Percentiles rank a stretch among this genome's conserved stretches.
Evolutionary conservation across 129 eudicot genomes (phyloP).

Genomic region (Chrysanthemum makinoi): DNA sequence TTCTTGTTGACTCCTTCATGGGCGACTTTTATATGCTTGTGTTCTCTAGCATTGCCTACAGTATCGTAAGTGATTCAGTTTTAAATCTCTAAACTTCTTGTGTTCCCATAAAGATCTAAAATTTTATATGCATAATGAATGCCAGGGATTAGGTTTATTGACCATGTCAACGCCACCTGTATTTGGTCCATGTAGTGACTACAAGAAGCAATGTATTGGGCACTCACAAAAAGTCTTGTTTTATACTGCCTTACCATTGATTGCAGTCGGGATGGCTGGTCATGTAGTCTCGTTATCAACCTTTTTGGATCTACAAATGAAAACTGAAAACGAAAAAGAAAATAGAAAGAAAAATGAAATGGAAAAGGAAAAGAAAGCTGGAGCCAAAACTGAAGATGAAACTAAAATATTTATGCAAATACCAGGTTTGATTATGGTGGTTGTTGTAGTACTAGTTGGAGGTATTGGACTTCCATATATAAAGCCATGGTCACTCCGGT

Average conservation of each 20-base stretch:
- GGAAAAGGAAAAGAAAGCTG: neutral
- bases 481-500: slow-evolving; percentile 60
- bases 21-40: slow-evolving; percentile 49
- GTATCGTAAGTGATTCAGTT: slow-evolving; percentile 31
- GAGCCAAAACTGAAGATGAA: neutral
- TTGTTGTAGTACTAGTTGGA: slow-evolving; percentile 32
- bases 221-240: slow-evolving; percentile 53
- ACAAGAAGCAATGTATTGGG: slow-evolving; percentile 52
- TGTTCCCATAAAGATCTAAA: neutral
- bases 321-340: neutral
- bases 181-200: slow-evolving; percentile 45
- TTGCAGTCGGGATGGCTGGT: slow-evolving; percentile 62
- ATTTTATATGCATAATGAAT: neutral
- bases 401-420: slow-evolving; percentile 22
- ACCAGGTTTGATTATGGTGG: slow-evolving; percentile 19
- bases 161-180: slow-evolving; percentile 68
- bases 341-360: too few relatives aligned
- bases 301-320: slow-evolving; percentile 37
- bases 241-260: slow-evolving; percentile 41
- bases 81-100: neutral
- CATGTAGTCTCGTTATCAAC: slow-evolving; percentile 37
- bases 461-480: slow-evolving; percentile 44
- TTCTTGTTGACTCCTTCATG: slow-evolving; percentile 36
- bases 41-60: slow-evolving; percentile 49
- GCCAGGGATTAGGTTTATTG: slow-evolving; percentile 63